Percentiles rank a stretch among this genome's conserved stretches.
phyloP scores from a whole-genome alignment of 1,139 yeast genomes.

The Suhomyces panamericanus region DNA sequence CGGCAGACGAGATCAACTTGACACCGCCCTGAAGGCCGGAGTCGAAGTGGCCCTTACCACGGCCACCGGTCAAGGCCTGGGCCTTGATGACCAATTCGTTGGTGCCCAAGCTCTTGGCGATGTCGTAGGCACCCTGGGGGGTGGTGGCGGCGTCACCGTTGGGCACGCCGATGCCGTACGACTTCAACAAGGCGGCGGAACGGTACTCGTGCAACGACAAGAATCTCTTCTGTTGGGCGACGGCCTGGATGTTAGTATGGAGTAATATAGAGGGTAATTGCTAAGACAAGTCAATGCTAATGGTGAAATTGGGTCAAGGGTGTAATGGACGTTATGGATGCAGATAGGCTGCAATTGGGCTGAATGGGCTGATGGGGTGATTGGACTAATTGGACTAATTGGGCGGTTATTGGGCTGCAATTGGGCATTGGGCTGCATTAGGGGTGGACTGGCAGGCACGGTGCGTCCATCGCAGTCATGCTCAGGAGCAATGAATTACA shows the following conservation, averaged over 20 bases:
- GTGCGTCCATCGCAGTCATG: too few species aligned
- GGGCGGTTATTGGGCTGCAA: too few species aligned
- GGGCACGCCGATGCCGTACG: slow-evolving; percentile 90
- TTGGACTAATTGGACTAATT: too few species aligned
- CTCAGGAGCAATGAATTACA: too few species aligned
- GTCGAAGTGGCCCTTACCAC: slow-evolving; percentile 98
- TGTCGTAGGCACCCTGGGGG: slow-evolving; percentile 80
- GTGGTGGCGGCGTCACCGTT: slow-evolving; percentile 89
- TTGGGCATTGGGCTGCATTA: too few species aligned
- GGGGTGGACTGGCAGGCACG: too few species aligned
- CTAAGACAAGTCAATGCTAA: too few species aligned
- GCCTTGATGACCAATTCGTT: slow-evolving; percentile 94
- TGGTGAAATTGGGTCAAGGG: too few species aligned
- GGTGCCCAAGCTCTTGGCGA: slow-evolving; percentile 67
- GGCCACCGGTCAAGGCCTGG: slow-evolving; percentile 98
- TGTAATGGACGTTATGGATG: too few species aligned
- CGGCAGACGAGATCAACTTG: slow-evolving; percentile 79
- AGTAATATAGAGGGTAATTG: too few species aligned
- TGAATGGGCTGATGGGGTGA: too few species aligned
- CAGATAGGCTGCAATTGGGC: too few species aligned
- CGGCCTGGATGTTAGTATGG: slow-evolving; percentile 22
- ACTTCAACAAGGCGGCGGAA: slow-evolving; percentile 81
- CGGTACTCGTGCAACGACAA: slow-evolving; percentile 95
- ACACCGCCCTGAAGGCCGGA: slow-evolving; percentile 97
- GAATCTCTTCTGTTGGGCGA: slow-evolving; percentile 52